These are phyloP conservation scores for Hevea brasiliensis DNA, from an alignment of 345 rosid species.

Conservation along the genomic window DNA sequence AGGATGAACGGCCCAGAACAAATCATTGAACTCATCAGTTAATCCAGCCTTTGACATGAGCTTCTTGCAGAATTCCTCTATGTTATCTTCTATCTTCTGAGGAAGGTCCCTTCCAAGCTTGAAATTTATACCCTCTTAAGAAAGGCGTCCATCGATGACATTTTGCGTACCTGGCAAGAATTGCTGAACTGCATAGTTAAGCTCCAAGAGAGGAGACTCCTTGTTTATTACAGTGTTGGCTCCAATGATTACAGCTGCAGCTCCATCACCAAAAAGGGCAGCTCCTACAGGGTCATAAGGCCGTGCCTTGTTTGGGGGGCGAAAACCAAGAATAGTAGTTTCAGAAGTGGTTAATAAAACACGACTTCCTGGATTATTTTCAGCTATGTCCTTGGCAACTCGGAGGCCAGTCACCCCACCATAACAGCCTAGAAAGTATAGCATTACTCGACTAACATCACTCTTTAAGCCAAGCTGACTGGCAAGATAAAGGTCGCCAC, in stretches of 20 bases:
- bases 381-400: too few species aligned
- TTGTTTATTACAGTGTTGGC: slow-evolving; percentile 46
- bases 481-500: slow-evolving; percentile 84
- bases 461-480: too few species aligned
- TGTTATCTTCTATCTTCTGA: slow-evolving; percentile 87
- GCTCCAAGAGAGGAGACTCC: slow-evolving; percentile 88
- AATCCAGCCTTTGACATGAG: slow-evolving; percentile 52
- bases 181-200: slow-evolving; percentile 72
- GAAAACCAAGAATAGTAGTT: slow-evolving; percentile 87
- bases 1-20: slow-evolving; percentile 97
- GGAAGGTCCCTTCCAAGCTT: too few species aligned
- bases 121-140: slow-evolving; percentile 90
- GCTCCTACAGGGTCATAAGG: slow-evolving; percentile 93
- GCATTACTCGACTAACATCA: slow-evolving; percentile 77
- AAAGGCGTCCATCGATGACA: slow-evolving; percentile 72
- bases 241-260: slow-evolving; percentile 77
- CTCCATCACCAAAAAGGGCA: slow-evolving; percentile 94
- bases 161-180: slow-evolving; percentile 83
- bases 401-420: slow-evolving; percentile 93
- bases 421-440: slow-evolving; percentile 86
- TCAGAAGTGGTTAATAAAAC: slow-evolving; percentile 80
- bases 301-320: slow-evolving; percentile 81
- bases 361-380: slow-evolving; percentile 91
- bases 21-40: slow-evolving; percentile 54
- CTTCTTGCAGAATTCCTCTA: slow-evolving; percentile 74